A percentile compares a stretch with the other conserved stretches of the same genome.
Evolutionary conservation across 495 filamentous ascomycete species (phyloP).

Genomic region (Aspergillus biplanus): DNA sequence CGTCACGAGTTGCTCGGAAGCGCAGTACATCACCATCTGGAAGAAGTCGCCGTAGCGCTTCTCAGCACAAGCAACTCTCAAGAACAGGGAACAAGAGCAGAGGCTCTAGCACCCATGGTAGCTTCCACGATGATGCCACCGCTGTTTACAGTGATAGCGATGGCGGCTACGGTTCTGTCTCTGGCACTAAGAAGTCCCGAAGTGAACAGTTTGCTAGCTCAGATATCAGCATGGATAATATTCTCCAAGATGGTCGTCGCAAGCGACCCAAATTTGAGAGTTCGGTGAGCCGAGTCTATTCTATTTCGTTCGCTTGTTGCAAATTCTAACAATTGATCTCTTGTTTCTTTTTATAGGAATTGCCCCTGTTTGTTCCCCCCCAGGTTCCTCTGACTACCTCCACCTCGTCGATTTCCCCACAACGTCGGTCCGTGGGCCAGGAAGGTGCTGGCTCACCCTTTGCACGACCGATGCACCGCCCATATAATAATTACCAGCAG

Average conservation of each 20-base stretch:
- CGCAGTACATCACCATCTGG: conserved; percentile 85
- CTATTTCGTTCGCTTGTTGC: conserved; percentile 3
- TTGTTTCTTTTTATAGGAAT: conserved; percentile 63
- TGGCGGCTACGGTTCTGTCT: conserved; percentile 69
- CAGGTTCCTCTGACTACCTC: conserved; percentile 89
- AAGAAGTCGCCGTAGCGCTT: conserved; percentile 77
- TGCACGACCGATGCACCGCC: conserved; percentile 69
- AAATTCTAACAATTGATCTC: conserved; percentile 19
- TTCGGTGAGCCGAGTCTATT: conserved; percentile 67
- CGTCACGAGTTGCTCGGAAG: conserved; percentile 68
- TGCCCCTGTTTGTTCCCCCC: conserved; percentile 91
- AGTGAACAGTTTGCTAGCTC: conserved; percentile 86
- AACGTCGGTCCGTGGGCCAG: conserved; percentile 69
- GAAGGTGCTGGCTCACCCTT: conserved; percentile 69
- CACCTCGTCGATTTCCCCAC: conserved; percentile 89
- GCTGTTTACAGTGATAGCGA: conserved; percentile 83
- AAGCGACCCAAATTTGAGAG: conserved; percentile 98
- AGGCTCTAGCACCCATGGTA: conserved; percentile 67
- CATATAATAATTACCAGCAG: conserved; percentile 71
- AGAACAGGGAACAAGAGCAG: conserved; percentile 69
- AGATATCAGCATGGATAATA: conserved; percentile 96
- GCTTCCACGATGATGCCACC: conserved; percentile 63
- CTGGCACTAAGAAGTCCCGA: conserved; percentile 70
- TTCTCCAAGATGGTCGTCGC: conserved; percentile 92
- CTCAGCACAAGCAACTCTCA: conserved; percentile 72